Evolutionary conservation across 2,329 filamentous ascomycete genomes (phyloP).

Genomic region (Teratosphaeria viscida): DNA sequence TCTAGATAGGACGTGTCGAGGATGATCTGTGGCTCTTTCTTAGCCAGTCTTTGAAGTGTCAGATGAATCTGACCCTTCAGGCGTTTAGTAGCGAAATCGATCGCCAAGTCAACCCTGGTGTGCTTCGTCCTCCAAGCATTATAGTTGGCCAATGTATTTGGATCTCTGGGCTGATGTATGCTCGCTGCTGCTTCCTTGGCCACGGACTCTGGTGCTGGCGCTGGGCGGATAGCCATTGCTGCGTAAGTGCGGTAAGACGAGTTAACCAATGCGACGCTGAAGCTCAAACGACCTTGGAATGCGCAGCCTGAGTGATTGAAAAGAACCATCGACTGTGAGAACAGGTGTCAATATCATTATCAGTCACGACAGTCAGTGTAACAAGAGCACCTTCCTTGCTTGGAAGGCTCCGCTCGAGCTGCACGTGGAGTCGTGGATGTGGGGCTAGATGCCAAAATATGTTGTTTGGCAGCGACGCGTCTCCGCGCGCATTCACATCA

Average conservation of each 20-base stretch:
- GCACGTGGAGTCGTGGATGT: background rate
- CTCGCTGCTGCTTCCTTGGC: constrained; percentile 19
- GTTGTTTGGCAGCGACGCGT: background rate
- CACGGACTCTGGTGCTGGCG: constrained; percentile 14
- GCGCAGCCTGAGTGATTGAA: background rate
- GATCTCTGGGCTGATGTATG: constrained; percentile 45
- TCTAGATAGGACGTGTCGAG: constrained; percentile 81
- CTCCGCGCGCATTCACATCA: background rate
- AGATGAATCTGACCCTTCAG: constrained; percentile 69
- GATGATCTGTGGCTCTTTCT: constrained; percentile 62
- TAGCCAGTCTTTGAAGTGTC: constrained; percentile 64
- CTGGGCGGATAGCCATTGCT: constrained; percentile 19
- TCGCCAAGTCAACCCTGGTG: constrained; percentile 67
- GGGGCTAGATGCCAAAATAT: background rate
- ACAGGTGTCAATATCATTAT: background rate
- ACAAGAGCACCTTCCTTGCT: background rate
- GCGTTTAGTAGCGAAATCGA: constrained; percentile 72
- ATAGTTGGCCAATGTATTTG: constrained; percentile 88
- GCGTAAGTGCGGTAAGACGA: constrained; percentile 1
- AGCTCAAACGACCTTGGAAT: background rate
- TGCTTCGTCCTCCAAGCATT: constrained; percentile 76
- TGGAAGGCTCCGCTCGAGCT: background rate
- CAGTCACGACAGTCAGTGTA: background rate
- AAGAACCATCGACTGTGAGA: background rate
- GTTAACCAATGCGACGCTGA: background rate